Percentiles rank a stretch among this genome's conserved stretches.
Conservation (phyloP, 495 filamentous ascomycete genomes). For the Penicillium nucicola region DNA sequence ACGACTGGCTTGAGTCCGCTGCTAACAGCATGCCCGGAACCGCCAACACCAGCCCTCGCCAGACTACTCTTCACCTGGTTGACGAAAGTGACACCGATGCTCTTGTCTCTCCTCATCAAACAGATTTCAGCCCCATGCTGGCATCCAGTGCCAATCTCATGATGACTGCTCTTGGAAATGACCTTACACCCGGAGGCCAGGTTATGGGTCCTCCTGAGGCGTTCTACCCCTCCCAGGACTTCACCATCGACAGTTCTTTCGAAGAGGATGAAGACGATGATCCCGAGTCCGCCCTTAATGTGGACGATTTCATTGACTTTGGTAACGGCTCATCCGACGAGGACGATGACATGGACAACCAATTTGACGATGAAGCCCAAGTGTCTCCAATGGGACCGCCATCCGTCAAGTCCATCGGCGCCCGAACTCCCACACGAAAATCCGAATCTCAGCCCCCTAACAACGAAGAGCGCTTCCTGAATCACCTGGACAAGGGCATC, state of each 20-base stretch:
- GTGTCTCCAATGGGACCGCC: conserved; percentile 35
- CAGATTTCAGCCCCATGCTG: conserved; percentile 56
- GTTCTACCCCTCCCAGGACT: conserved; percentile 66
- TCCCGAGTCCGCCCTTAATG: conserved; percentile 59
- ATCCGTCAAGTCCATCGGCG: conserved; percentile 32
- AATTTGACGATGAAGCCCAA: conserved; percentile 35
- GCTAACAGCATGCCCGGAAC: conserved; percentile 50
- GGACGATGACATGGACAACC: conserved; percentile 32
- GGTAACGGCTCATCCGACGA: conserved; percentile 59
- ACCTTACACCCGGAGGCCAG: conserved; percentile 59
- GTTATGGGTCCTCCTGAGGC: conserved; percentile 72
- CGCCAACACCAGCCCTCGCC: conserved; percentile 52
- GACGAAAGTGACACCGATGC: conserved; percentile 52
- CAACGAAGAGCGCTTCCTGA: conserved; percentile 57
- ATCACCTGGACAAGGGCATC: conserved; percentile 65
- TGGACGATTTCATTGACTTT: conserved; percentile 73
- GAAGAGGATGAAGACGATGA: conserved; percentile 61
- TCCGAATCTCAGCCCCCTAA: conserved; percentile 47
- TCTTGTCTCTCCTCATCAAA: conserved; percentile 43
- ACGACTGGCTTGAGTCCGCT: conserved; percentile 48
- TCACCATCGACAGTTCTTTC: conserved; percentile 52
- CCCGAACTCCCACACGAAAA: conserved; percentile 49
- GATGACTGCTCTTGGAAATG: conserved; percentile 64
- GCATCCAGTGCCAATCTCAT: conserved; percentile 70
- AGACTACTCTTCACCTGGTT: conserved; percentile 45